Evolutionary conservation across 225 moss, liverwort and hornwort genomes (phyloP), one percentile per base, ranked within the genome.

Genomic region (Pseudoscleropodium purum): DNA sequence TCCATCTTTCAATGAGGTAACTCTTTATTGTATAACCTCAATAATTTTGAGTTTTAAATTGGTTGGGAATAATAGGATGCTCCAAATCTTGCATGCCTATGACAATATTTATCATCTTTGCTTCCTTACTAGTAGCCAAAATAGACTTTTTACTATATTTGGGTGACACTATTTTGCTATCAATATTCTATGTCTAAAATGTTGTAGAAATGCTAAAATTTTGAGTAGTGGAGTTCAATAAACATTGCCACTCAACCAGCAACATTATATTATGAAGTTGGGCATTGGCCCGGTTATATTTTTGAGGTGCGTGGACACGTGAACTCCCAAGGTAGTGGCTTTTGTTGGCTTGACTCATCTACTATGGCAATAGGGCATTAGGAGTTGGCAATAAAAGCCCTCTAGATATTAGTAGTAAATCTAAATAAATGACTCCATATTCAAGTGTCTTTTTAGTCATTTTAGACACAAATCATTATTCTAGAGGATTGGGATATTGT

Each of bases 391-490:
- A 1, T 27, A 13, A 41, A 72, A 25, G 41, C 15, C 25, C 1
- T 41, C 27, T 41, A 47, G 47, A 47, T 47, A 26, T 26, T 26
- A 41, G 5, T 15, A 41, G 15, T 41, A 26, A 41, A 25, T 0
- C 15, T 26, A 15, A 4, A 41, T 23, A 39, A 25, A 41, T 41
- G 39, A 72, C 8, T 72, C 26, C 26, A 41, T 41, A 26, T 41
- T 72, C 41, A 41, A 26, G 0, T 41, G 1, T 2, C 15, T 72
- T 15, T 72, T 72, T 8, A 41, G 15, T 72, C 72, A 72, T 15
- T 72, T 0, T 13, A 0, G 2, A 41, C 3, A 41, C 5, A 72
- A 9, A 41, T 26, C 3, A 72, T 0, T 26, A 15, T 5, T 27
- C 15, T 41, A 41, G 15, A 41, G 0, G 41, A 72, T 72, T 72